Evolutionary conservation across 768 basidiomycete species (phyloP), one percentile per base, ranked within the genome.

Genomic region (Saitozyma podzolica): DNA sequence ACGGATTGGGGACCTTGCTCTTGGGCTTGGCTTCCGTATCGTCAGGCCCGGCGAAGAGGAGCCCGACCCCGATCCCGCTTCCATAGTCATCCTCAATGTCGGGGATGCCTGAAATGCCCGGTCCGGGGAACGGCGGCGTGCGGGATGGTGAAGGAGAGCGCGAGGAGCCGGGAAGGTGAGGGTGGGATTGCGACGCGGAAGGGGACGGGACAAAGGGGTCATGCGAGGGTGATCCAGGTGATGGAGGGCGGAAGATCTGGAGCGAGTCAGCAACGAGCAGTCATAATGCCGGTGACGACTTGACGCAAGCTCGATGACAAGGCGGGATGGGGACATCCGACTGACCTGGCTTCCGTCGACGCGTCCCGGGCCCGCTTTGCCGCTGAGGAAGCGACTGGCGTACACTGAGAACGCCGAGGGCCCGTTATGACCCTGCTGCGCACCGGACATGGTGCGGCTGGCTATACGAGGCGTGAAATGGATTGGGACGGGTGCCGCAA

Each of bases 121-220:
- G 66, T 50, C 74, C 74, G 6, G 74, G 72, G 47, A 65, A 69
- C 5, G 74, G 74, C 7, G 72, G 72, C 50, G 74, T 75, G 10
- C 63, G 62, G 19, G 62, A 20, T 5, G 59, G 61, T 14, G 72
- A 68, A 11, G 66, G 67, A 6, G 70, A 72, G 20, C 70, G 59
- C 10, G 74, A 75, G 14, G 65, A 65, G 9, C 74, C 74, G 14
- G 62, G 55, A 3, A 75, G 61, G 42, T 72, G 64, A 16, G 74
- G 72, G 29, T 73, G 64, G 10, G 74, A 72, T 19, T 40, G 40
- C 5, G 74, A 67, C 14, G 61, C 56, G 17, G 67, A 60, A 8
- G 74, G 69, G 9, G 71, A 73, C 40, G 71, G 64, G 9, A 70
- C 58, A 65, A 75, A 75, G 13, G 74, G 74, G 55, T 75, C 72